Conservation (phyloP, 2,329 filamentous ascomycete species). For the Penicillium capsulatum region DNA sequence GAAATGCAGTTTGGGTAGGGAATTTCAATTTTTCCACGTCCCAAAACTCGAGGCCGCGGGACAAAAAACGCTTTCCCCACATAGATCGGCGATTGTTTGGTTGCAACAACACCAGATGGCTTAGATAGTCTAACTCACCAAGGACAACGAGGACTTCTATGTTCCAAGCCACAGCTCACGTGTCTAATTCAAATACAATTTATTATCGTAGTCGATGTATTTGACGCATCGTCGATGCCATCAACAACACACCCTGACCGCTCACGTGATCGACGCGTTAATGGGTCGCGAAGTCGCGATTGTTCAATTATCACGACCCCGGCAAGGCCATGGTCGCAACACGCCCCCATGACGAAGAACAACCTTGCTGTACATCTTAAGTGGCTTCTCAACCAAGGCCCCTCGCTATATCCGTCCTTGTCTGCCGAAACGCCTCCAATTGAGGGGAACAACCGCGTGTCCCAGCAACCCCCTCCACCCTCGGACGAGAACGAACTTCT, state of each 20-base stretch:
- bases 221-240: not conserved
- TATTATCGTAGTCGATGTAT: not conserved
- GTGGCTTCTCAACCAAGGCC: constrained; percentile 45
- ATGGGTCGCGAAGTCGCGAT: constrained; percentile 13
- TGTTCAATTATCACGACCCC: constrained; percentile 4
- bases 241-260: constrained; percentile 16
- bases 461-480: constrained; percentile 15
- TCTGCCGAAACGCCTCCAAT: constrained; percentile 18
- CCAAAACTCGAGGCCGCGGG: constrained; percentile 16
- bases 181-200: too few species aligned
- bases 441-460: constrained; percentile 23
- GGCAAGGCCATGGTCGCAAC: constrained; percentile 27
- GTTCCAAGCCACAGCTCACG: too few species aligned
- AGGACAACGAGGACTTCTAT: too few species aligned
- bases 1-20: constrained; percentile 4
- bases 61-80: constrained; percentile 23
- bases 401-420: constrained; percentile 31
- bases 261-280: constrained; percentile 26
- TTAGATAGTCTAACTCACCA: too few species aligned
- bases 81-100: constrained; percentile 2
- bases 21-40: too few species aligned
- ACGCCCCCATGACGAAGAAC: constrained; percentile 48
- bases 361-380: constrained; percentile 45
- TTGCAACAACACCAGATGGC: not conserved
- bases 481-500: constrained; percentile 16